Conservation (phyloP, 202 grass and related monocot species). For the Zoysia matrella region DNA sequence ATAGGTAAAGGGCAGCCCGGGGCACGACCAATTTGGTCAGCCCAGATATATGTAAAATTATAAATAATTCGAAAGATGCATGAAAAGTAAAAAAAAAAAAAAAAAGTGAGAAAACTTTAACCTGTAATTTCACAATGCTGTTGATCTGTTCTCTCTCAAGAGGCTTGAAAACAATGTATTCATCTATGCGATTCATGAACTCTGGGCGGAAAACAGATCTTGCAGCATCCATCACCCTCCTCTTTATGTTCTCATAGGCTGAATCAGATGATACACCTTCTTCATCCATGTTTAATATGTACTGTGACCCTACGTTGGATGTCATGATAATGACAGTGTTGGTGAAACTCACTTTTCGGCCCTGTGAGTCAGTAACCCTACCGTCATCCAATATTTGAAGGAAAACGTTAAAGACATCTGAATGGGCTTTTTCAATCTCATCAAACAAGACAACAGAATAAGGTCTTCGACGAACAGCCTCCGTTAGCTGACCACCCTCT, state of each 20-base stretch:
- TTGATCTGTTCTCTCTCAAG: slow-evolving; percentile 81
- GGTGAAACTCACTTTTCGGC: slow-evolving; percentile 88
- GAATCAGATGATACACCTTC: slow-evolving; percentile 55
- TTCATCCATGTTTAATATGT: slow-evolving; percentile 90
- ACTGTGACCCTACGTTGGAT: slow-evolving; percentile 95
- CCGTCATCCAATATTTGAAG: slow-evolving; percentile 97
- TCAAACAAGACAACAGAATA: slow-evolving; percentile 76
- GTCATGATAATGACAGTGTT: slow-evolving; percentile 97
- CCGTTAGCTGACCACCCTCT: slow-evolving; percentile 92
- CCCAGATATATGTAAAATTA: neutral
- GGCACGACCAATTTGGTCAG: no score
- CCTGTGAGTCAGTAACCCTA: slow-evolving; percentile 94
- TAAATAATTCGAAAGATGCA: neutral
- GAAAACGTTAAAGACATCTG: slow-evolving; percentile 97
- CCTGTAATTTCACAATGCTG: slow-evolving; percentile 89
- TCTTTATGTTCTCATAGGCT: slow-evolving; percentile 90
- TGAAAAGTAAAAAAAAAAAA: slow-evolving; percentile 1
- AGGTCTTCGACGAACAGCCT: slow-evolving; percentile 81
- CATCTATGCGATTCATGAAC: slow-evolving; percentile 96
- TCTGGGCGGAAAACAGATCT: slow-evolving; percentile 90
- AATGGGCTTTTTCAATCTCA: slow-evolving; percentile 33
- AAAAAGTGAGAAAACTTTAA: slow-evolving; percentile 19
- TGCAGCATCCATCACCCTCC: slow-evolving; percentile 95
- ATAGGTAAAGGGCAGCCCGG: neutral
- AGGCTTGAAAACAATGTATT: slow-evolving; percentile 98